phyloP scores from a whole-genome alignment of 129 eudicot genomes.

The Gnaphalium uliginosum region DNA sequence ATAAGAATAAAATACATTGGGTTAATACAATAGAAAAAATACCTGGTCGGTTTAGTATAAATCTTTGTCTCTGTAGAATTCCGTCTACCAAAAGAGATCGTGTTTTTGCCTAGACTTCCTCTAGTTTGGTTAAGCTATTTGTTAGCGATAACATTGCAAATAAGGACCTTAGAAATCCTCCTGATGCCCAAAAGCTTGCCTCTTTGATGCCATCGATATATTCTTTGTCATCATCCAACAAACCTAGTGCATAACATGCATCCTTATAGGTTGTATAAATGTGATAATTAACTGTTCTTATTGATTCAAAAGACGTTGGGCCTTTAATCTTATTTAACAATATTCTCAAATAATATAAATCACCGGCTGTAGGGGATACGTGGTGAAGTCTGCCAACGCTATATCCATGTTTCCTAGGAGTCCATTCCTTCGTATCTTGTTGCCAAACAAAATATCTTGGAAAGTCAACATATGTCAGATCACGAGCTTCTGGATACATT shows the following conservation, averaged over 20 bases:
- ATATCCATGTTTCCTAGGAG: not conserved
- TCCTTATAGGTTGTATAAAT: not conserved
- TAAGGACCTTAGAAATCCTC: not conserved
- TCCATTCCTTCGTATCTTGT: not conserved
- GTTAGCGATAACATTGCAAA: not conserved
- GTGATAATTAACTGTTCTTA: not conserved
- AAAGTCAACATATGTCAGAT: not conserved
- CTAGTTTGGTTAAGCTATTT: not conserved
- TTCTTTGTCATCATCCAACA: not conserved
- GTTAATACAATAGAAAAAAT: too few species aligned
- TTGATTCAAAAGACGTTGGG: not conserved
- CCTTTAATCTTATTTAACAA: not conserved
- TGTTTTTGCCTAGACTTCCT: not conserved
- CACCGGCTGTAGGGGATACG: not conserved
- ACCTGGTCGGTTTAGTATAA: not conserved
- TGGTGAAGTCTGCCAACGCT: not conserved
- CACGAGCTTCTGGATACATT: not conserved
- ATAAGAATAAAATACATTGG: too few species aligned
- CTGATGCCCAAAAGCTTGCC: not conserved
- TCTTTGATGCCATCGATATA: not conserved
- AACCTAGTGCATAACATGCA: not conserved
- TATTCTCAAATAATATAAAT: not conserved
- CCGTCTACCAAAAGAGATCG: not conserved
- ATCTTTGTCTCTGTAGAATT: not conserved
- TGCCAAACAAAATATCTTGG: conserved; percentile 11